Evolutionary conservation across 306 rosid genomes (phyloP), one percentile per base, ranked within the genome.

Genomic region (Inga oerstediana): DNA sequence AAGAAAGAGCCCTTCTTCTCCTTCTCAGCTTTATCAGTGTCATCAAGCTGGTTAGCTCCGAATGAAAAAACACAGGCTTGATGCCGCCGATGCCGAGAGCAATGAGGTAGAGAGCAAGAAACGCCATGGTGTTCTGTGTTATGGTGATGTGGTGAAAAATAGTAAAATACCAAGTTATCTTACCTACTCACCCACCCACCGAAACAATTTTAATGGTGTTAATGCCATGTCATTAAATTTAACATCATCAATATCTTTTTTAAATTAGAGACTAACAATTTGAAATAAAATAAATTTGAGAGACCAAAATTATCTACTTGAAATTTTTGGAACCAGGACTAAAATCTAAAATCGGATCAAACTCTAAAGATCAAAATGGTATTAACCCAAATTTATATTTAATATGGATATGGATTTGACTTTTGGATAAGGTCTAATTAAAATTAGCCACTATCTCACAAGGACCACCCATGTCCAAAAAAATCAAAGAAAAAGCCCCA

Each of bases 61-160:
- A 89, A 93, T 58, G 97, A 89, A 15, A 95, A 91, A 61, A 93
- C 95, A 77, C 97, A 93, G 97, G 92, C 89, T 91, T 93, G 65
- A 93, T 93, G 59, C 97, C 97, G 19, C 97, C 97, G 4, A 96
- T 91, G 37, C 93, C 98, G 12, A 93, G 82, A n/a, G 96, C 98
- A 72, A 84, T 24, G 27, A 24, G 27, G 27, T 24, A 24, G 12
- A 93, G 82, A n/a, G 96, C 98, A 72, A 84, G 0, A 51, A 85
- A 91, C 45, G 82, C 77, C 79, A 88, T 86, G 10, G 88, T 85
- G 69, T 81, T 88, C 65, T 93, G 90, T 69, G 79, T 71, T 34
- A 46, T 51, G 15, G 89, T 91, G 74, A 93, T 84, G 19, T 71
- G 86, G 64, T 35, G 39, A 35, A 35, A 35, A 35, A 3, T 35